phyloP scores from a whole-genome alignment of 2,329 filamentous ascomycete species.

The Hypoxylon sp. region DNA sequence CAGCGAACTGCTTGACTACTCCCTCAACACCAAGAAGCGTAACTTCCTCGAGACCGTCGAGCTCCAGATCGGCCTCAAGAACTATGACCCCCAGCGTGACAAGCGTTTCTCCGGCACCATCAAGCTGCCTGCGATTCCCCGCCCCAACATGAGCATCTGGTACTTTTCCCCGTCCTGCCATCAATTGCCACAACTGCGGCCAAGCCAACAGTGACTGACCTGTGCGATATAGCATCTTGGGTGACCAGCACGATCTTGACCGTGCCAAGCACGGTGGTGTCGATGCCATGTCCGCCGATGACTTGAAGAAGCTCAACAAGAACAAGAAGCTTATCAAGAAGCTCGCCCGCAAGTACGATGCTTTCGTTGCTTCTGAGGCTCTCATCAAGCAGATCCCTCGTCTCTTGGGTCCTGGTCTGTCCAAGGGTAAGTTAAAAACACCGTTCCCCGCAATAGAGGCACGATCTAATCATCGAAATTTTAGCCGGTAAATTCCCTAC shows the following conservation, averaged over 20 bases:
- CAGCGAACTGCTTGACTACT: conserved; percentile 94
- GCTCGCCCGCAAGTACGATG: conserved; percentile 99
- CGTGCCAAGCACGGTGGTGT: conserved; percentile 99
- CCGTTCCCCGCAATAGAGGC: not conserved
- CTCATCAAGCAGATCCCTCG: conserved; percentile 99
- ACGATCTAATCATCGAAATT: conserved; percentile 26
- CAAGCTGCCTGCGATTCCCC: conserved; percentile 91
- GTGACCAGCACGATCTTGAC: conserved; percentile 96
- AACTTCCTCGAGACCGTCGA: conserved; percentile 98
- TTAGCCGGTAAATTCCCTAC: conserved; percentile 99
- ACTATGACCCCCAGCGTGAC: conserved; percentile 99
- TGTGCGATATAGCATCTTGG: conserved; percentile 65
- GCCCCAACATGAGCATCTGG: conserved; percentile 70
- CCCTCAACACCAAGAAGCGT: conserved; percentile 93
- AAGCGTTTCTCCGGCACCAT: conserved; percentile 99
- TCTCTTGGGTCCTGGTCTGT: conserved; percentile 98
- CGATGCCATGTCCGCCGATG: conserved; percentile 97
- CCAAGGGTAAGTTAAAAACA: conserved; percentile 81
- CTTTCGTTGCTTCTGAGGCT: conserved; percentile 96
- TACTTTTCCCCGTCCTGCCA: conserved; percentile 16
- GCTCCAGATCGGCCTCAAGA: conserved; percentile 92
- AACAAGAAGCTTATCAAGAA: conserved; percentile 99
- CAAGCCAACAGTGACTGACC: conserved; percentile 17
- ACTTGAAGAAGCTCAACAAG: conserved; percentile 99
- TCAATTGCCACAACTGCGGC: not conserved